Evolutionary conservation across 2,329 filamentous ascomycete genomes (phyloP), one percentile per base, ranked within the genome.

Genomic region (Dactylellina haptotyla): DNA sequence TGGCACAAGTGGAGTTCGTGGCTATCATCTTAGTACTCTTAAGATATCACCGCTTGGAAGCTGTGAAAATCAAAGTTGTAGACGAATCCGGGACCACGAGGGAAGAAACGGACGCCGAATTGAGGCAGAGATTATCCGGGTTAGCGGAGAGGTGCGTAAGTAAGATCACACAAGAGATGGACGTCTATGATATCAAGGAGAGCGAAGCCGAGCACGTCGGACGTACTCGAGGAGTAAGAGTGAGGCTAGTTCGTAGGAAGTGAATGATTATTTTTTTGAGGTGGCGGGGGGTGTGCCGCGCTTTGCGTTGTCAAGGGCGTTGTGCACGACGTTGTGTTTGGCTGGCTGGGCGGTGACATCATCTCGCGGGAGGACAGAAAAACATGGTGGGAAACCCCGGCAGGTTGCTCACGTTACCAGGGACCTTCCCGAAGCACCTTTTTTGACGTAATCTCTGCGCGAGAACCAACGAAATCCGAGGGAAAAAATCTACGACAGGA

Each of bases 1-100:
- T 87, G 81, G 80, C 84, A 1, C 83, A 87, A 78, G 85, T 87
- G 1, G 85, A 87, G 77, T 86, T 86, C 77, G 81, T 83, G 2
- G 82, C 81, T 10, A 81, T 83, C 1, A 76, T 87, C 23, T 77
- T 82, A 65, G 80, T 80, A 1, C 75, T 85, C 10, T 79, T 84
- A 30, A 75, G 79, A 14, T 20, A 63, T 23, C 77, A 78, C 51
- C 54, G 74, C 2, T 62, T 78, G 51, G 62, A 78, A 70, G 66
- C 77, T 26, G 75, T 80, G 69, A 66, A 43, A 34, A 20, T 50
- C 5, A 56, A 2, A 25, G 23, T 57, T 1, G n/a, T 6, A 8
- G 62, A 50, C 16, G 41, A 14, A 0, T 20, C 39, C 16, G 62
- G 62, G 3, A 14, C 26, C 5, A 51, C 41, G 14, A 48, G 62